phyloP scores from a whole-genome alignment of 306 rosid genomes.

The Alnus rubra region DNA sequence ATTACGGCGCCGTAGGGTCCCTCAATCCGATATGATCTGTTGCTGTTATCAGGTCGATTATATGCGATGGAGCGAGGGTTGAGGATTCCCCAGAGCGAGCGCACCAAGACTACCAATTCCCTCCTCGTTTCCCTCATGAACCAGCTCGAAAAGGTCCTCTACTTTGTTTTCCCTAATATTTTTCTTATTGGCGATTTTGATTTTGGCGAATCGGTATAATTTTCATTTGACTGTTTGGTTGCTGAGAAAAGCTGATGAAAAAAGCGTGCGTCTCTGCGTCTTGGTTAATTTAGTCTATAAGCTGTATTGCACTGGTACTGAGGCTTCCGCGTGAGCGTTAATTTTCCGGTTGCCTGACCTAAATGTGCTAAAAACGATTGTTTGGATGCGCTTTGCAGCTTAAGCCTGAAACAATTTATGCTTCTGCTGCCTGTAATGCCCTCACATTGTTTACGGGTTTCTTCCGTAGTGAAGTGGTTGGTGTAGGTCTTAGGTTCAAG shows the following conservation, averaged over 20 bases:
- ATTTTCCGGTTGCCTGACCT: constrained; percentile 19
- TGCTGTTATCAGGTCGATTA: constrained; percentile 68
- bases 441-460: constrained; percentile 1
- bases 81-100: constrained; percentile 84
- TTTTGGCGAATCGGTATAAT: neutral
- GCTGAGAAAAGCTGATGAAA: neutral
- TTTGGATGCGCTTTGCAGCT: constrained; percentile 26
- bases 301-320: constrained; percentile 21
- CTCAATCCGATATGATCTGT: neutral
- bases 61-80: constrained; percentile 97
- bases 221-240: neutral
- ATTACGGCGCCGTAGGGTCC: neutral
- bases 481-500: neutral
- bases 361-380: constrained; percentile 9
- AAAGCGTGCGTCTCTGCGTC: neutral
- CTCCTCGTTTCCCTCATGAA: constrained; percentile 95
- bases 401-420: neutral
- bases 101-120: constrained; percentile 91
- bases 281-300: neutral
- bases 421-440: constrained; percentile 28
- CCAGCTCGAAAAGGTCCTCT: constrained; percentile 86
- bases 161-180: neutral
- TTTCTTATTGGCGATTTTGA: neutral
- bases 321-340: constrained; percentile 10
- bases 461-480: neutral